Conservation (phyloP, 192 early-diverging fungal species). For the Entrophospora sp. region DNA sequence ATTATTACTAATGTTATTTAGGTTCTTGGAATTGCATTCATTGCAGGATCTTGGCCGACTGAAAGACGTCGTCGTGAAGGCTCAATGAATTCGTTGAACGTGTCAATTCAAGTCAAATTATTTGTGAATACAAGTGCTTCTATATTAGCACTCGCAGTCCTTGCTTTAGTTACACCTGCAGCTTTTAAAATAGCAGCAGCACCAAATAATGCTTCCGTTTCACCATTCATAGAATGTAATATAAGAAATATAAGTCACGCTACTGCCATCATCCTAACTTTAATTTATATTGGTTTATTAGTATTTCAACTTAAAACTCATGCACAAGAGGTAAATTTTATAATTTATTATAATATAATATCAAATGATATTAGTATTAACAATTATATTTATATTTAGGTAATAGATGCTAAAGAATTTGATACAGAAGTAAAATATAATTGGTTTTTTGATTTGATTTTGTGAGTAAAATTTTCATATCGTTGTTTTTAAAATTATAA, state of each 20-base stretch:
- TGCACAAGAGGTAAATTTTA: slow-evolving; percentile 24
- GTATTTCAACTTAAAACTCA: slow-evolving; percentile 81
- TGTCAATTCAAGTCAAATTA: neutral
- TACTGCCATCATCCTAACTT: slow-evolving; percentile 52
- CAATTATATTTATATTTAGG: neutral
- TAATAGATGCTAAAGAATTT: neutral
- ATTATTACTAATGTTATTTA: neutral
- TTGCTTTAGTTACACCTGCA: slow-evolving; percentile 51
- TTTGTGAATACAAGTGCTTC: slow-evolving; percentile 52
- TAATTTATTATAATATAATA: too few species aligned
- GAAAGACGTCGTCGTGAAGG: slow-evolving; percentile 46
- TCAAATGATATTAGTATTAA: too few species aligned
- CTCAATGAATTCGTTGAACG: too few species aligned
- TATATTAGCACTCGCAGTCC: slow-evolving; percentile 42
- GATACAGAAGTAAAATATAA: neutral
- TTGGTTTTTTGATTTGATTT: neutral
- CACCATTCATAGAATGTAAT: slow-evolving; percentile 24
- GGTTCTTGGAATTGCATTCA: slow-evolving; percentile 64
- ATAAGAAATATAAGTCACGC: slow-evolving; percentile 49
- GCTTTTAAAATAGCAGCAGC: slow-evolving; percentile 43
- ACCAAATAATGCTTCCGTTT: slow-evolving; percentile 17
- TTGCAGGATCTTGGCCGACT: slow-evolving; percentile 61
- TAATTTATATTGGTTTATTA: too few species aligned
- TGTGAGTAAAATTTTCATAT: neutral
- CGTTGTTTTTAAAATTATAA: neutral